Evolutionary conservation across 108 stramenopile species (phyloP).

Genomic region (Cyclotella sp.): DNA sequence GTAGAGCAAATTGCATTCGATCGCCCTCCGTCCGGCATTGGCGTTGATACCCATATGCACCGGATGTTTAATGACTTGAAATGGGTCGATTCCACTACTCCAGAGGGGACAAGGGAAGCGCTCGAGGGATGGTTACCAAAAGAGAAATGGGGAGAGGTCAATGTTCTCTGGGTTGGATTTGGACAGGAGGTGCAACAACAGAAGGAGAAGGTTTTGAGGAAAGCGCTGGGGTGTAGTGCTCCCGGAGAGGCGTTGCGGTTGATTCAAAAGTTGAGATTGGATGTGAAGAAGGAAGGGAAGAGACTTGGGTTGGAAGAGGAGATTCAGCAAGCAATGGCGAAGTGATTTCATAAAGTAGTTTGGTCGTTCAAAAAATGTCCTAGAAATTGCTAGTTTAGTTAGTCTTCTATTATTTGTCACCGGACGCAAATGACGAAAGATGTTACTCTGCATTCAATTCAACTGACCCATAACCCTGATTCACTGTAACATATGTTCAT

Average conservation of each 20-base stretch:
- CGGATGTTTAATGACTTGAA: slow-evolving; percentile 84
- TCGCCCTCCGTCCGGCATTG: slow-evolving; percentile 71
- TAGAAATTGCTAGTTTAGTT: no score
- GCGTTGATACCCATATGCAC: slow-evolving; percentile 96
- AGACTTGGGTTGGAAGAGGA: slow-evolving; percentile 61
- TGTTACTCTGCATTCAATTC: not conserved
- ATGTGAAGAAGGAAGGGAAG: slow-evolving; percentile 71
- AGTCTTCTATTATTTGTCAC: no score
- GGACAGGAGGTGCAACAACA: slow-evolving; percentile 93
- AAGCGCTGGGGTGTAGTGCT: slow-evolving; percentile 71
- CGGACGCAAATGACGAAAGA: no score
- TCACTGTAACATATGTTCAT: not conserved
- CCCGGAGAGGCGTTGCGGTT: slow-evolving; percentile 70
- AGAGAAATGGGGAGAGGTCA: slow-evolving; percentile 79
- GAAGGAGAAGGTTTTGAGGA: slow-evolving; percentile 76
- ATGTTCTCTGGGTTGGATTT: slow-evolving; percentile 92
- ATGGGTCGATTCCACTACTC: slow-evolving; percentile 82
- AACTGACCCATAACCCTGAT: not conserved
- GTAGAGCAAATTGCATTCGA: slow-evolving; percentile 81
- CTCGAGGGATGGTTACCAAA: slow-evolving; percentile 88
- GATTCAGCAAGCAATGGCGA: slow-evolving; percentile 32
- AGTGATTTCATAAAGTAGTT: no score
- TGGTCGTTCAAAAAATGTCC: no score
- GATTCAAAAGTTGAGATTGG: slow-evolving; percentile 68
- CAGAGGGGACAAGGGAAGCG: slow-evolving; percentile 86